Conservation (phyloP, 2,329 filamentous ascomycete species). For the Penicillium rolfsii region DNA sequence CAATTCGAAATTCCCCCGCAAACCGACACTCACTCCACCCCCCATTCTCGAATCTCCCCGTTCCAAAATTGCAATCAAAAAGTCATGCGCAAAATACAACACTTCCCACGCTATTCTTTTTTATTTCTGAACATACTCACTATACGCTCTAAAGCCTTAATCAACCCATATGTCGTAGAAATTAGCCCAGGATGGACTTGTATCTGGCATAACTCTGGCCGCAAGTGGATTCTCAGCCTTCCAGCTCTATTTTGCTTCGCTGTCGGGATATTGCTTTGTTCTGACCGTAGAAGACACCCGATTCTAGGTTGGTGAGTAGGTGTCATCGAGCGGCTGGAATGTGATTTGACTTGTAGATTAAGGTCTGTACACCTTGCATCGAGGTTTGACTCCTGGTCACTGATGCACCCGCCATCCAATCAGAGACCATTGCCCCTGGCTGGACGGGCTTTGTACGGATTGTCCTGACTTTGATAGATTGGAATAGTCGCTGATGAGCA, state of each 20-base stretch:
- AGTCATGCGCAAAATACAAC: slow-evolving; percentile 25
- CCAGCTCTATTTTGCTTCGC: not conserved
- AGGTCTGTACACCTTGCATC: not conserved
- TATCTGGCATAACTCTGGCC: not conserved
- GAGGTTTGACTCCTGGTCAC: not conserved
- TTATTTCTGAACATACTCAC: slow-evolving; percentile 11
- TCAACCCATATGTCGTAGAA: not conserved
- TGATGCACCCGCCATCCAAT: not conserved
- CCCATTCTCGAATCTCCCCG: slow-evolving; percentile 18
- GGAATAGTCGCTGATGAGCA: not conserved
- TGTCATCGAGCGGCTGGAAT: too few species aligned
- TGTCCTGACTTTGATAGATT: too few species aligned
- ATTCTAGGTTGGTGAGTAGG: too few species aligned
- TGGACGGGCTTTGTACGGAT: not conserved
- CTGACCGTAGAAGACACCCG: not conserved
- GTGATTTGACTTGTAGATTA: too few species aligned
- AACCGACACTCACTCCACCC: slow-evolving; percentile 19
- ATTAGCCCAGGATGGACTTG: not conserved
- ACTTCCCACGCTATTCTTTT: not conserved
- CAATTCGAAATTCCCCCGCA: slow-evolving; percentile 22
- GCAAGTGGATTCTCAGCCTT: not conserved
- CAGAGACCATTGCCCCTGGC: not conserved
- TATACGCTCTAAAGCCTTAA: slow-evolving; percentile 15
- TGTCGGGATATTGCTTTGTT: not conserved
- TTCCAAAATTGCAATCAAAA: slow-evolving; percentile 24